Evolutionary conservation across 2,329 filamentous ascomycete genomes (phyloP).

Genomic region (Fonsecaea multimorphosa): DNA sequence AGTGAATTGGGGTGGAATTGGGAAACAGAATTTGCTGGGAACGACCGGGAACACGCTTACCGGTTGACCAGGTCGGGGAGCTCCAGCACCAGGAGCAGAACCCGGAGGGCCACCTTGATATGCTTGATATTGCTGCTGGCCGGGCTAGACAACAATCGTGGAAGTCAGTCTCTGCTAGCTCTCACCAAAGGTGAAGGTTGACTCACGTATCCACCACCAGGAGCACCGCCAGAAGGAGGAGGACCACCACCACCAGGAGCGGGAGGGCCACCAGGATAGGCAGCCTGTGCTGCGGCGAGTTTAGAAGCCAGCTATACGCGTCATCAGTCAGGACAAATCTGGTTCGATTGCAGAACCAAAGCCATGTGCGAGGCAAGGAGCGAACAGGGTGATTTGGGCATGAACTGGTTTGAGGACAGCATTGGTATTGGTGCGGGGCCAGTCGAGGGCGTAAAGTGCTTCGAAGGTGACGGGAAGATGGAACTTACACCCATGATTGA

Average conservation of each 20-base stretch:
- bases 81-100: conserved; percentile 35
- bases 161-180: conserved; percentile 9
- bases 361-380: conserved; percentile 6
- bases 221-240: conserved; percentile 37
- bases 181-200: background rate
- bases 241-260: conserved; percentile 31
- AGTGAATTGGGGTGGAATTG: conserved; percentile 28
- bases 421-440: conserved; percentile 25
- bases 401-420: background rate
- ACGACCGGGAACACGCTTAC: conserved; percentile 41
- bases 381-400: conserved; percentile 18
- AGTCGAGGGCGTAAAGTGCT: conserved; percentile 15
- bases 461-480: conserved; percentile 7
- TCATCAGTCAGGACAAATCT: conserved; percentile 32
- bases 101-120: conserved; percentile 54
- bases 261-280: conserved; percentile 42
- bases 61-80: conserved; percentile 39
- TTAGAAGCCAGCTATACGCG: conserved; percentile 45
- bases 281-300: conserved; percentile 48
- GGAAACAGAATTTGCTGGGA: conserved; percentile 26
- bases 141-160: conserved; percentile 15
- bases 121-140: conserved; percentile 62
- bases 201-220: conserved; percentile 61
- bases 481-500: conserved; percentile 40
- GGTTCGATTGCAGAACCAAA: conserved; percentile 8